Evolutionary conservation across 306 rosid species (phyloP).

Genomic region (Calophaca sinica): DNA sequence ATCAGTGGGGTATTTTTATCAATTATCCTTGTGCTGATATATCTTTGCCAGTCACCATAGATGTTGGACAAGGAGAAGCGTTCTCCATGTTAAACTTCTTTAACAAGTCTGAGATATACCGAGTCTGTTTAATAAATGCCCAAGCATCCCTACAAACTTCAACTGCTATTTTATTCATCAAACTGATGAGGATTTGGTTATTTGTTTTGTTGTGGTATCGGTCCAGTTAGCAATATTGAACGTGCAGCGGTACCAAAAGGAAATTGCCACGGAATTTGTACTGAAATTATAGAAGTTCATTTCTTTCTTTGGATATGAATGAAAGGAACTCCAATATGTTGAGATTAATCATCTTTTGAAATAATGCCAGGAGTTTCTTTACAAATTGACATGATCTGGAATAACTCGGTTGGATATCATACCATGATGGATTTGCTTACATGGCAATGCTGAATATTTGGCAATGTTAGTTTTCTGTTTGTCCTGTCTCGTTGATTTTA

Average conservation of each 20-base stretch:
- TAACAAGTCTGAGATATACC: neutral
- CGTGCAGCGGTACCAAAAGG: neutral
- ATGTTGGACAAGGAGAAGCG: neutral
- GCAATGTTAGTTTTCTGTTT: conserved; percentile 26
- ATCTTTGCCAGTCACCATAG: neutral
- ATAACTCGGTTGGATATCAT: conserved; percentile 24
- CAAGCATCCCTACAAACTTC: neutral
- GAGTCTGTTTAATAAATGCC: neutral
- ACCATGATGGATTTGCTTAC: conserved; percentile 33
- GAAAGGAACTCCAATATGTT: conserved; percentile 7
- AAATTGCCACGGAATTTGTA: neutral
- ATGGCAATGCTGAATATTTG: neutral
- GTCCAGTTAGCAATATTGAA: neutral
- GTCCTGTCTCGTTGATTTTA: conserved; percentile 14
- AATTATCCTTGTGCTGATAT: neutral
- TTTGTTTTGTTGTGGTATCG: conserved; percentile 15
- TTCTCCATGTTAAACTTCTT: neutral
- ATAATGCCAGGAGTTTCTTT: conserved; percentile 3
- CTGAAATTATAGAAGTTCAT: neutral
- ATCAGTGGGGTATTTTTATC: neutral
- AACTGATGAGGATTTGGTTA: neutral
- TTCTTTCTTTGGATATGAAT: conserved; percentile 32
- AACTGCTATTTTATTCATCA: neutral
- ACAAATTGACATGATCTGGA: neutral
- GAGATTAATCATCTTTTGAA: conserved; percentile 15